Percentiles rank a stretch among this genome's conserved stretches.
Evolutionary conservation across 1,139 yeast species (phyloP).

Genomic region (Saccharomyces hybrid): DNA sequence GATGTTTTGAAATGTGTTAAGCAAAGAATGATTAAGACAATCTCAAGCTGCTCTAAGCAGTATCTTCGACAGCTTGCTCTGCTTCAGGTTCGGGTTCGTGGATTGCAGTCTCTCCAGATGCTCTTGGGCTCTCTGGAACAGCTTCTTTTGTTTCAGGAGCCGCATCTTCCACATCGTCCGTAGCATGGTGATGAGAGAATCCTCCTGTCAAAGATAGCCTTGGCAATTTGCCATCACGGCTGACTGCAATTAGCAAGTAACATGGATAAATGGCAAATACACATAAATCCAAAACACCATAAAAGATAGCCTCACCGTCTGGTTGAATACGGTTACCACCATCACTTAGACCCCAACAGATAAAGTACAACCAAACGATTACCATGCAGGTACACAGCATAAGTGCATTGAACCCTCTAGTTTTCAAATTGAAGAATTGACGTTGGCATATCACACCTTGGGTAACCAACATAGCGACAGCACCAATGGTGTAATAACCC

Average conservation of each 20-base stretch:
- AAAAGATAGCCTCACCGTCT: conserved; percentile 60
- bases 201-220: conserved; percentile 11
- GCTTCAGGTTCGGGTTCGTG: conserved; percentile 32
- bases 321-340: conserved; percentile 64
- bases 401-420: conserved; percentile 13
- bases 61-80: conserved; percentile 15
- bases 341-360: conserved; percentile 57
- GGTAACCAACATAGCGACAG: conserved; percentile 37
- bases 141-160: not conserved
- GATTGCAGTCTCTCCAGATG: conserved; percentile 9
- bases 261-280: conserved; percentile 41
- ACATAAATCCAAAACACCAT: conserved; percentile 52
- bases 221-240: conserved; percentile 13
- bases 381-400: conserved; percentile 10
- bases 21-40: not conserved
- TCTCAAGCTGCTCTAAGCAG: not conserved
- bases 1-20: not conserved
- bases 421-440: conserved; percentile 14
- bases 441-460: conserved; percentile 30
- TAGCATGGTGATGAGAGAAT: conserved; percentile 28
- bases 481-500: conserved; percentile 45
- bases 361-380: conserved; percentile 43
- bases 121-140: conserved; percentile 2
- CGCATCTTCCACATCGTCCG: conserved; percentile 8
- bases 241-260: conserved; percentile 13